Base-by-base conservation (phyloP, 2,329 filamentous ascomycete genomes). In the Aureobasidium vineae region DNA sequence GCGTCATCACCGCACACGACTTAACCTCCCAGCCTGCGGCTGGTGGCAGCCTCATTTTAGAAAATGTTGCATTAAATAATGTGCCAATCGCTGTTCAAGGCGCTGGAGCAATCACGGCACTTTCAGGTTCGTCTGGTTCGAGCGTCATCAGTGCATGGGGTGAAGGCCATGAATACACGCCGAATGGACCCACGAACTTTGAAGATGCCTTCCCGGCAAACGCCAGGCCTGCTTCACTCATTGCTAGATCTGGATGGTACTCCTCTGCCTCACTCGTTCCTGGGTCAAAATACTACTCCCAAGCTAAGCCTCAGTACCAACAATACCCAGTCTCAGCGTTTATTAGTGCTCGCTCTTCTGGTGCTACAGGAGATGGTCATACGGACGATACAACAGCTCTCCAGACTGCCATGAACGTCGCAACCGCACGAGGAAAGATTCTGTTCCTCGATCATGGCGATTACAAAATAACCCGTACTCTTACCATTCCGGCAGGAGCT, bases 401-500 rank as follows among this genome's bases (percentile, higher is more conserved):
- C 15, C 85, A 89, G 72, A 75, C 72, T 1, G 81, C 83, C n/a
- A 81, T 90, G 72, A 78, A 80, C 72, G 75, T 73, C 1, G 85
- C 86, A 3, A 79, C 79, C 47, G 53, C 66, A 7, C 68, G 70
- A 40, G 66, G 70, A 64, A 83, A 89, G 71, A 77, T 94, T 69
- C 83, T 91, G 67, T 93, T 88, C 79, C 89, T 94, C 70, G 89
- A 91, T 73, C 87, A 89, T 72, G 90, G 90, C 65, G 84, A 88
- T 59, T 92, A 93, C 75, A 76, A 60, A 13, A 76, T 83, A 23
- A 79, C 75, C 0, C 82, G 86, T 71, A 93, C 90, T 0, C 79
- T 93, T 75, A 84, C 85, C 70, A 83, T 93, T 10, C 90, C 90
- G 66, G 70, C 74, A 1, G 79, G 80, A 15, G 80, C 83, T 13